phyloP scores from a whole-genome alignment of 345 rosid species.

The Melastoma malabathricum region DNA sequence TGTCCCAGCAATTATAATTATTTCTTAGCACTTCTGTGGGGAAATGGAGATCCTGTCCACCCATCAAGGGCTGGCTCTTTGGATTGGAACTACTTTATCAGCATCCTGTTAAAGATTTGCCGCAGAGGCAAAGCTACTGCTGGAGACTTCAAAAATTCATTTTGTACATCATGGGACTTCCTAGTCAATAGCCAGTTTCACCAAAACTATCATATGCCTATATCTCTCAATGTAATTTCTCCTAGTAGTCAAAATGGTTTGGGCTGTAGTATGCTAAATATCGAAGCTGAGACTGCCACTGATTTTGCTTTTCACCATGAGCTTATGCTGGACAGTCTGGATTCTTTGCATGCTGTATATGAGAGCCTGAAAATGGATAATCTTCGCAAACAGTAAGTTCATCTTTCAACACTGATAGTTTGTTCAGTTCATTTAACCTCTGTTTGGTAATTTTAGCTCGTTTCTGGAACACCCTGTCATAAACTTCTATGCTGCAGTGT shows the following conservation, averaged over 20 bases:
- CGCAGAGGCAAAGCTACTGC: constrained; percentile 25
- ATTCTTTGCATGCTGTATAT: constrained; percentile 77
- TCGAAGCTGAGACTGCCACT: constrained; percentile 19
- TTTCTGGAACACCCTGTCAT: no score
- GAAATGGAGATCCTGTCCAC: constrained; percentile 31
- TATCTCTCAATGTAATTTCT: constrained; percentile 22
- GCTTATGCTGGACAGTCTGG: constrained; percentile 49
- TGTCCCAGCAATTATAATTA: constrained; percentile 43
- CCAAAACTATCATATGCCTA: constrained; percentile 39
- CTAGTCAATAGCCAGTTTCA: constrained; percentile 77
- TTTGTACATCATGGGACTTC: constrained; percentile 69
- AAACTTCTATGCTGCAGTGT: no score
- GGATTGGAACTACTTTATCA: constrained; percentile 68
- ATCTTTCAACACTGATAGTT: neutral
- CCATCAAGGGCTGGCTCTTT: constrained; percentile 35
- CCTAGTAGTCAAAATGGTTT: constrained; percentile 18
- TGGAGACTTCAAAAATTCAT: constrained; percentile 19
- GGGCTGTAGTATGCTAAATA: constrained; percentile 18
- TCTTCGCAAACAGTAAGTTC: constrained; percentile 69
- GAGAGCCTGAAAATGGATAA: constrained; percentile 86
- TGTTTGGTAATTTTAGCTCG: no score
- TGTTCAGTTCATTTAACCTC: neutral
- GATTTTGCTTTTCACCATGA: constrained; percentile 31
- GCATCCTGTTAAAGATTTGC: constrained; percentile 48
- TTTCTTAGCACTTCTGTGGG: constrained; percentile 87